These are phyloP conservation scores for Lagenaria siceraria DNA, from an alignment of 306 rosid genomes.

Conservation along the genomic window DNA sequence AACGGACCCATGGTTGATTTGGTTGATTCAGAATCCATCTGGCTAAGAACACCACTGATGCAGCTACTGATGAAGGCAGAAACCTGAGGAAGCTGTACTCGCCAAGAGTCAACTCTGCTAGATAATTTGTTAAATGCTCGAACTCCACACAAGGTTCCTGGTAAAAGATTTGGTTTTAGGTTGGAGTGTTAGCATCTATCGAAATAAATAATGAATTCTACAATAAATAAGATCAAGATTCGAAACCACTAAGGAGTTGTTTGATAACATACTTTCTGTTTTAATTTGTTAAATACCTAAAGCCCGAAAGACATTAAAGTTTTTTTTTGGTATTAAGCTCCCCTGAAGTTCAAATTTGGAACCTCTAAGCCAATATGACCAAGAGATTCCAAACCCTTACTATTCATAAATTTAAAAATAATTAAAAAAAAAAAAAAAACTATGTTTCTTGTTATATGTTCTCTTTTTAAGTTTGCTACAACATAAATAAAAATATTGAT, in stretches of 20 bases:
- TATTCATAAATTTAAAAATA: too few relatives aligned
- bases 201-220: background rate
- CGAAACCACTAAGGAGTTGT: background rate
- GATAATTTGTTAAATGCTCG: conserved; percentile 70
- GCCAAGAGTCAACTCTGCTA: conserved; percentile 68
- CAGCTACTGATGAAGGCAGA: conserved; percentile 76
- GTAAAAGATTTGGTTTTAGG: background rate
- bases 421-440: too few relatives aligned
- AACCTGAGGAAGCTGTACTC: conserved; percentile 62
- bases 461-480: background rate
- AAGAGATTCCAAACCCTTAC: too few relatives aligned
- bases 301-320: too few relatives aligned
- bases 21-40: conserved; percentile 71
- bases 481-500: background rate
- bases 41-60: conserved; percentile 82
- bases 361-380: too few relatives aligned
- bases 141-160: conserved; percentile 55
- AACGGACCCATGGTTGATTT: conserved; percentile 65
- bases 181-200: background rate
- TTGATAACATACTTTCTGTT: background rate
- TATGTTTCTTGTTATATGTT: background rate
- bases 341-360: too few relatives aligned
- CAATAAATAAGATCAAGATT: background rate
- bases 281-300: too few relatives aligned
- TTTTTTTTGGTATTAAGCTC: too few relatives aligned